Percentiles rank a stretch among this genome's conserved stretches.
phyloP scores from a whole-genome alignment of 805 yeast genomes.

The Spathaspora gorwiae region DNA sequence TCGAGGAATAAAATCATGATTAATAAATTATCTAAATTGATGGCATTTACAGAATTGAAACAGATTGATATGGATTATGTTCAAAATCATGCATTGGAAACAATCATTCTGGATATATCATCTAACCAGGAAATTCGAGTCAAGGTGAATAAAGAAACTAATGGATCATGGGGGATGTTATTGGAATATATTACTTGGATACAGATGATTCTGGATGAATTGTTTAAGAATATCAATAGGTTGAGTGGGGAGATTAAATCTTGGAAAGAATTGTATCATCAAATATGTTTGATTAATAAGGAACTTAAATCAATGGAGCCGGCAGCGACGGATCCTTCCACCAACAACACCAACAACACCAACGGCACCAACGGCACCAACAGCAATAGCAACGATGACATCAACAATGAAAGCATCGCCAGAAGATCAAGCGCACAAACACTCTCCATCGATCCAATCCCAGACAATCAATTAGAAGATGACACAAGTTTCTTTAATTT shows the following conservation, averaged over 20 bases:
- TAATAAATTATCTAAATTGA: slow-evolving; percentile 33
- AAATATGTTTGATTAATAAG: slow-evolving; percentile 21
- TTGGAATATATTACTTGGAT: slow-evolving; percentile 7
- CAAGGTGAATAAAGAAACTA: slow-evolving; percentile 6
- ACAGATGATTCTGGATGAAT: slow-evolving; percentile 7
- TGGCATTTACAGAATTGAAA: slow-evolving; percentile 30
- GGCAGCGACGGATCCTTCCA: neutral
- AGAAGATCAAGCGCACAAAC: slow-evolving; percentile 14
- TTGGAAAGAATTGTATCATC: slow-evolving; percentile 29
- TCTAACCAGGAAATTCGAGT: neutral
- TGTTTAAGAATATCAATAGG: slow-evolving; percentile 19
- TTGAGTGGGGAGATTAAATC: slow-evolving; percentile 18
- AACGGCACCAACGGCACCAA: neutral
- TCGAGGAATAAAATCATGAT: slow-evolving; percentile 21
- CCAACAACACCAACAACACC: neutral
- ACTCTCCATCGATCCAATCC: slow-evolving; percentile 11
- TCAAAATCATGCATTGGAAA: slow-evolving; percentile 11
- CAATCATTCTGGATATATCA: neutral
- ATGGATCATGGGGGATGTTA: slow-evolving; percentile 9
- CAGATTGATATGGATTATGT: slow-evolving; percentile 24
- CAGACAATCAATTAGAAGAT: slow-evolving; percentile 12
- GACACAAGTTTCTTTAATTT: slow-evolving; percentile 26
- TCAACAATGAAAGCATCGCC: neutral
- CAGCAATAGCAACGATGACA: neutral
- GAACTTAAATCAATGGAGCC: slow-evolving; percentile 26